phyloP scores from a whole-genome alignment of 2,329 filamentous ascomycete genomes.

The Saccharata proteae region DNA sequence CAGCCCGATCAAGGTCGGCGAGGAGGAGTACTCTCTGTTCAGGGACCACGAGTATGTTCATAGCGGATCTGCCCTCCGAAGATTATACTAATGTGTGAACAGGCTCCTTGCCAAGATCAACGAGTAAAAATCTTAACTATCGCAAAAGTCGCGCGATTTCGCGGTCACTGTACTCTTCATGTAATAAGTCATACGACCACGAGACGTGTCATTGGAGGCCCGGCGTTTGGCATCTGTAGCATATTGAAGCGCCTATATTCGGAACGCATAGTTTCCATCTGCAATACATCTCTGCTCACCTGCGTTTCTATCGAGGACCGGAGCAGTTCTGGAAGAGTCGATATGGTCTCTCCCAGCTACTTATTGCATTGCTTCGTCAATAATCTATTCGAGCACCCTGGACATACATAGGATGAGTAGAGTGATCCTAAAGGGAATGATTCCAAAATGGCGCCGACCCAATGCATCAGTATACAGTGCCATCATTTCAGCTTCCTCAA shows the following conservation, averaged over 20 bases:
- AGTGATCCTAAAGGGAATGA: no score
- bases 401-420: no score
- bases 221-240: constrained; percentile 9
- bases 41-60: constrained; percentile 87
- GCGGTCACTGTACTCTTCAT: constrained; percentile 7
- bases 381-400: no score
- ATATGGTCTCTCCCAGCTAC: no score
- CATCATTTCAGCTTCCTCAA: not conserved
- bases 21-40: constrained; percentile 94
- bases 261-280: constrained; percentile 5
- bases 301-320: no score
- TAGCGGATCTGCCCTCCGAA: no score
- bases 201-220: constrained; percentile 7
- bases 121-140: constrained; percentile 51
- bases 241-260: constrained; percentile 6
- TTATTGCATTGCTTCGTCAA: no score
- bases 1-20: constrained; percentile 90
- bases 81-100: constrained; percentile 10
- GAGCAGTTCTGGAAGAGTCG: no score
- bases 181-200: constrained; percentile 7
- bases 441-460: no score
- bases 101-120: constrained; percentile 99
- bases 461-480: constrained; percentile 3
- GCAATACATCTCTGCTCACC: constrained; percentile 9
- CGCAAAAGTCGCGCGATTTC: not conserved